phyloP scores from a whole-genome alignment of 116 monocot genomes.

The Zostera marina region DNA sequence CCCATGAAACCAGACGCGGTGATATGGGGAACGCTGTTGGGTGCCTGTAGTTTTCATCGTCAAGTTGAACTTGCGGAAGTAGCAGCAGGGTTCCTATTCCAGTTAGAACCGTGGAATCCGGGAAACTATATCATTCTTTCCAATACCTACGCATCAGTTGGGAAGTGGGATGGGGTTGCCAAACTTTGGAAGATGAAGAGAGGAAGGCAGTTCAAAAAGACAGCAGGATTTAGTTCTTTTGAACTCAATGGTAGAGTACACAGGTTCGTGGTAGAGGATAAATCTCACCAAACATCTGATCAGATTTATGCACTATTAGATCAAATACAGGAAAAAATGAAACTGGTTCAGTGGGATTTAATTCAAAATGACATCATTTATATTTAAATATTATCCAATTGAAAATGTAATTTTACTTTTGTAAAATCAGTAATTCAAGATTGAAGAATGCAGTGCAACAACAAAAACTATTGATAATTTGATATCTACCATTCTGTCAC shows the following conservation, averaged over 20 bases:
- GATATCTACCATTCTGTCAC: too few species aligned
- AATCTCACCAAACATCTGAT: slow-evolving; percentile 28
- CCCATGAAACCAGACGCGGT: slow-evolving; percentile 54
- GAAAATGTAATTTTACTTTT: too few species aligned
- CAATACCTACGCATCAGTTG: slow-evolving; percentile 40
- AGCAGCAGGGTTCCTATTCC: slow-evolving; percentile 26
- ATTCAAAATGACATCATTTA: too few species aligned
- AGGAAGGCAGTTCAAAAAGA: slow-evolving; percentile 35
- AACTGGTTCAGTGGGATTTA: background rate
- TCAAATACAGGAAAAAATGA: slow-evolving; percentile 19
- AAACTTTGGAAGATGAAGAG: slow-evolving; percentile 38
- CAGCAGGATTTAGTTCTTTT: slow-evolving; percentile 38
- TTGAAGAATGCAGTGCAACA: too few species aligned
- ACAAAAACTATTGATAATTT: too few species aligned
- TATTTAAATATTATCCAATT: too few species aligned
- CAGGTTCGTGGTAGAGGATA: slow-evolving; percentile 58
- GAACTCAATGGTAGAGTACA: slow-evolving; percentile 28
- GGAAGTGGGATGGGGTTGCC: slow-evolving; percentile 43
- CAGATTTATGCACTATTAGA: slow-evolving; percentile 33
- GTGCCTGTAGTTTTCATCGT: slow-evolving; percentile 61
- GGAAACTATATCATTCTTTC: slow-evolving; percentile 64
- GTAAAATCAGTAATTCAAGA: too few species aligned
- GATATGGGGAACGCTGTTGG: slow-evolving; percentile 67
- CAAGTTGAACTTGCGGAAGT: slow-evolving; percentile 41
- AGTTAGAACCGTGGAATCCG: slow-evolving; percentile 53